phyloP scores from a whole-genome alignment of 1,284 basidiomycete genomes.

The Pterula multifida region DNA sequence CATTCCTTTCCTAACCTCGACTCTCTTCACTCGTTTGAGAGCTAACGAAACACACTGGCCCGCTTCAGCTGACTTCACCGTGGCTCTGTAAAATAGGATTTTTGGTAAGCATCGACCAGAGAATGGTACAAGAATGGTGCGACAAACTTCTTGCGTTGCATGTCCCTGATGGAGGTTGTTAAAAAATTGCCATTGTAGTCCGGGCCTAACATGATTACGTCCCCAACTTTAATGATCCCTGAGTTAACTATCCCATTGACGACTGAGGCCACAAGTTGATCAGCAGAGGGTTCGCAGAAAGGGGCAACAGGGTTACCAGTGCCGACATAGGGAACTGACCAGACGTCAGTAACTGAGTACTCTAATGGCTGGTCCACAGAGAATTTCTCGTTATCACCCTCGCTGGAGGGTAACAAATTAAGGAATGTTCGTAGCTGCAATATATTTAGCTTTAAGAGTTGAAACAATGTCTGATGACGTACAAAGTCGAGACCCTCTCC shows the following conservation, averaged over 20 bases:
- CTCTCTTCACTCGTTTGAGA: slow-evolving; percentile 78
- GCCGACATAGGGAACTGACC: slow-evolving; percentile 89
- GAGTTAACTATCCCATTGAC: slow-evolving; percentile 85
- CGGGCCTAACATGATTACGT: slow-evolving; percentile 80
- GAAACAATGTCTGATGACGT: slow-evolving; percentile 13
- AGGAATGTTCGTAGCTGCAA: slow-evolving; percentile 77
- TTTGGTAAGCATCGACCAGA: background rate
- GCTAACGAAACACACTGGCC: slow-evolving; percentile 94
- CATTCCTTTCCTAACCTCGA: slow-evolving; percentile 90
- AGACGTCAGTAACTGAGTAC: slow-evolving; percentile 78
- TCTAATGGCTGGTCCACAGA: slow-evolving; percentile 81
- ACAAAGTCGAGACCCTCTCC: slow-evolving; percentile 82
- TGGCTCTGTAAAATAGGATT: slow-evolving; percentile 36
- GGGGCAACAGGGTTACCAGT: slow-evolving; percentile 25
- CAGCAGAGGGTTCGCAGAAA: background rate
- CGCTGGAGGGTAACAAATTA: slow-evolving; percentile 78
- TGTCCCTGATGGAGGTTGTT: slow-evolving; percentile 76
- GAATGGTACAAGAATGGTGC: too few relatives aligned
- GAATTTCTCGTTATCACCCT: slow-evolving; percentile 72
- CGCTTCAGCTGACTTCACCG: slow-evolving; percentile 79
- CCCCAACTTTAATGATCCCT: slow-evolving; percentile 69
- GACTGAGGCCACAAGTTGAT: slow-evolving; percentile 29
- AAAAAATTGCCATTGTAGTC: slow-evolving; percentile 89
- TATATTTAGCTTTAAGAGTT: too few relatives aligned
- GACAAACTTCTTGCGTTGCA: slow-evolving; percentile 80